Conservation (phyloP, 2,329 filamentous ascomycete genomes). For the Aureobasidium sp. region DNA sequence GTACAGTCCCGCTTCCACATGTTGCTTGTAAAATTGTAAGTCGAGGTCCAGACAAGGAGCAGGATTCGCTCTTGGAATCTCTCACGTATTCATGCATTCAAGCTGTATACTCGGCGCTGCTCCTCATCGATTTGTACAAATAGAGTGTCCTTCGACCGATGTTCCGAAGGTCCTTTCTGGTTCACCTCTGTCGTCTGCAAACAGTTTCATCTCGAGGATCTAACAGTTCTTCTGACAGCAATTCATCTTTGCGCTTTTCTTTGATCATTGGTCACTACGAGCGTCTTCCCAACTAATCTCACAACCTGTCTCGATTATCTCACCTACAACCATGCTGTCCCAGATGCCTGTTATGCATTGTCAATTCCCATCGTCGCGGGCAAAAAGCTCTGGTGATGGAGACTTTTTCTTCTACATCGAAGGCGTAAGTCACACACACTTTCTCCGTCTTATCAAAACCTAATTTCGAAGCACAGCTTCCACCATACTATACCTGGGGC, state of each 20-base stretch:
- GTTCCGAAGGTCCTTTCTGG: neutral
- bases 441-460: neutral
- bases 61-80: neutral
- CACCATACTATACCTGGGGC: constrained; percentile 11
- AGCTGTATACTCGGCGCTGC: neutral
- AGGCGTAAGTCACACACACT: neutral
- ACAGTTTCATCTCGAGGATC: neutral
- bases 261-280: neutral
- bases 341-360: neutral
- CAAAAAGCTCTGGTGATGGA: neutral
- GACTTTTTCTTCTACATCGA: constrained; percentile 11
- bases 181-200: neutral
- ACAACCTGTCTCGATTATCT: neutral
- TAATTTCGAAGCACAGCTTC: neutral
- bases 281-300: neutral
- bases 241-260: neutral
- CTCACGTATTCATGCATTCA: neutral
- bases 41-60: neutral
- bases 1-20: neutral
- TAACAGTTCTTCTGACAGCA: neutral
- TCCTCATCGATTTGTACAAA: neutral
- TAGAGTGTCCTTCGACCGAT: neutral
- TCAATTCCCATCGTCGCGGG: neutral
- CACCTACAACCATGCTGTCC: neutral
- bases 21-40: neutral